These are phyloP conservation scores for Iberis amara DNA, from an alignment of 441 rosid species.

Conservation along the genomic window DNA sequence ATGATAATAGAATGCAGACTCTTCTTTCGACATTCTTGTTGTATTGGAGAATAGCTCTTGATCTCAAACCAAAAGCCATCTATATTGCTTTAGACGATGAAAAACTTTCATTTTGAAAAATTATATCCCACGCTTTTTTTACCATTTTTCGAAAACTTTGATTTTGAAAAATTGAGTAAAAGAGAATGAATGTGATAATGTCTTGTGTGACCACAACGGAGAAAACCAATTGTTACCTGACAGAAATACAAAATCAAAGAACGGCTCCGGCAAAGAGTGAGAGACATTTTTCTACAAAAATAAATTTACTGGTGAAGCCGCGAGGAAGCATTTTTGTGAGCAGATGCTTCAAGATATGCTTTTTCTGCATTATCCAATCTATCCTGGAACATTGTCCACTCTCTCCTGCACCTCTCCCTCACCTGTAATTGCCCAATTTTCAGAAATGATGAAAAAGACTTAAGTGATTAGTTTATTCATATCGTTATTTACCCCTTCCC, in stretches of 20 bases:
- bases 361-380: slow-evolving; percentile 60
- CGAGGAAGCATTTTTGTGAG: slow-evolving; percentile 22
- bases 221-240: neutral
- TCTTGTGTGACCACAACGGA: neutral
- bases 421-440: slow-evolving; percentile 37
- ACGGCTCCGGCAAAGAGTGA: neutral
- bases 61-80: too few species aligned
- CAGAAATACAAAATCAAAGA: neutral
- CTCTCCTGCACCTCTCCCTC: slow-evolving; percentile 73
- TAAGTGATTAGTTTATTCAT: neutral
- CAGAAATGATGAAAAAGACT: neutral
- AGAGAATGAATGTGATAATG: too few species aligned
- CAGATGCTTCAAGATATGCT: slow-evolving; percentile 42
- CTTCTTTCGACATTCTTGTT: too few species aligned
- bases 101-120: too few species aligned
- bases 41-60: too few species aligned
- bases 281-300: neutral
- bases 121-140: too few species aligned
- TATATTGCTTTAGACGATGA: too few species aligned
- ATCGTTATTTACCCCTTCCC: slow-evolving; percentile 70
- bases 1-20: too few species aligned
- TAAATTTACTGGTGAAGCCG: slow-evolving; percentile 15
- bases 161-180: too few species aligned
- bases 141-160: too few species aligned
- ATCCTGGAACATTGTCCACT: slow-evolving; percentile 81